Base-by-base conservation (phyloP, 1,284 basidiomycete genomes). In the Dichomitus squalens region DNA sequence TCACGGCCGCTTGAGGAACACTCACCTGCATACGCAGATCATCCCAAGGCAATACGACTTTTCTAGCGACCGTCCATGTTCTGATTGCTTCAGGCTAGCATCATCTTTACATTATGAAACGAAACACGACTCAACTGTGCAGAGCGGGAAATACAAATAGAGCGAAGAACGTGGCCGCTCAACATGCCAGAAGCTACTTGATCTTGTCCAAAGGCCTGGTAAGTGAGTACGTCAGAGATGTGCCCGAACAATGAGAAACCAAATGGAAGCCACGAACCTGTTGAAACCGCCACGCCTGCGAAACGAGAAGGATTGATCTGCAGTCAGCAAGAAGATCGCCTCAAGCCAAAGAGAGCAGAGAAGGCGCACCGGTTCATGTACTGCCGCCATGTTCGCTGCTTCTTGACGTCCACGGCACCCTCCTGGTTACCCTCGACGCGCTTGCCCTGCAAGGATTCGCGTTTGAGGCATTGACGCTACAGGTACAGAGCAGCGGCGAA, bases 361-460 rank as follows among this genome's bases (percentile, higher is more conserved):
- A 57, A 39, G 38, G 66, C 79, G 46, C 62, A 90, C 89, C 90
- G 81, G 70, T 96, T 96, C 93, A 96, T 96, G 72, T 96, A 96
- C 75, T 98, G 96, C 63, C 96, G 80, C 95, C 96, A 98, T 27
- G 94, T 96, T 53, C 96, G 81, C 63, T 88, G 84, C 76, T 95
- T 94, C 81, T 96, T 96, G 66, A 97, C 76, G 53, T 88, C 75
- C 1, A 83, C 84, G 2, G 65, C 70, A 33, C 95, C 95, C 63
- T 89, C 86, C 72, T 95, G 90, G 63, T 96, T 95, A 23, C 91
- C 93, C 57, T 82, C 79, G 35, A 94, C 90, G 51, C 80, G 82
- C 67, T 90, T 92, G 51, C 88, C 88, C 93, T 95, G 64, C 40
- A 52, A 29, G 34, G 39, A 21, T 38, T 31, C 27, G 36, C 38